Evolutionary conservation across 2,329 filamentous ascomycete genomes (phyloP).

Genomic region (Alternaria sp.): DNA sequence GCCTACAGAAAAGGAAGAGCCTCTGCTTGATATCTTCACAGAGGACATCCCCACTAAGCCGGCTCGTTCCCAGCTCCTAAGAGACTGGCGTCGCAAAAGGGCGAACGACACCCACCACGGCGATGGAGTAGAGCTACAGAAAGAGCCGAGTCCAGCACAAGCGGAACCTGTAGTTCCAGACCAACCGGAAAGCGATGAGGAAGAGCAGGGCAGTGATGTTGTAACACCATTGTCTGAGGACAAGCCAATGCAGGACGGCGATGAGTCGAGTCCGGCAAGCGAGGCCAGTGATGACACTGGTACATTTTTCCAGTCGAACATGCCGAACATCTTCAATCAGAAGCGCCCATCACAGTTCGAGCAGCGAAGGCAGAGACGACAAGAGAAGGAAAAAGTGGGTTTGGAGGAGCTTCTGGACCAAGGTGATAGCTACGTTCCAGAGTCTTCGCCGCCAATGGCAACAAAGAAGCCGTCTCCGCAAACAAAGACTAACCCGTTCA

Average conservation of each 20-base stretch:
- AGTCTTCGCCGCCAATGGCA: constrained; percentile 39
- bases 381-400: constrained; percentile 41
- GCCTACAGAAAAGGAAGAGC: constrained; percentile 24
- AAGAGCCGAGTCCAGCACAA: constrained; percentile 17
- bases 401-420: constrained; percentile 44
- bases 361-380: constrained; percentile 31
- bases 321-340: constrained; percentile 40
- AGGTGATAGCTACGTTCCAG: constrained; percentile 44
- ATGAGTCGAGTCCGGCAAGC: constrained; percentile 28
- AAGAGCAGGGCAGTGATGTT: constrained; percentile 26
- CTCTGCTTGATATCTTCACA: constrained; percentile 48
- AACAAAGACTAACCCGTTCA: constrained; percentile 41
- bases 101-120: constrained; percentile 51
- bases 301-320: constrained; percentile 49
- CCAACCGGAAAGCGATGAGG: constrained; percentile 16
- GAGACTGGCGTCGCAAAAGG: constrained; percentile 55
- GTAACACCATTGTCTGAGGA: constrained; percentile 16
- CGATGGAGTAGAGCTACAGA: constrained; percentile 47
- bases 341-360: constrained; percentile 31
- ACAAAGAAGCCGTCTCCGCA: constrained; percentile 25
- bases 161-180: constrained; percentile 13
- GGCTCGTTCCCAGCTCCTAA: constrained; percentile 52
- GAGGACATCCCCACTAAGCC: constrained; percentile 44
- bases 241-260: constrained; percentile 22
- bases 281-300: constrained; percentile 50